phyloP scores from a whole-genome alignment of 164 flowering plant species.

The Vitis riparia region DNA sequence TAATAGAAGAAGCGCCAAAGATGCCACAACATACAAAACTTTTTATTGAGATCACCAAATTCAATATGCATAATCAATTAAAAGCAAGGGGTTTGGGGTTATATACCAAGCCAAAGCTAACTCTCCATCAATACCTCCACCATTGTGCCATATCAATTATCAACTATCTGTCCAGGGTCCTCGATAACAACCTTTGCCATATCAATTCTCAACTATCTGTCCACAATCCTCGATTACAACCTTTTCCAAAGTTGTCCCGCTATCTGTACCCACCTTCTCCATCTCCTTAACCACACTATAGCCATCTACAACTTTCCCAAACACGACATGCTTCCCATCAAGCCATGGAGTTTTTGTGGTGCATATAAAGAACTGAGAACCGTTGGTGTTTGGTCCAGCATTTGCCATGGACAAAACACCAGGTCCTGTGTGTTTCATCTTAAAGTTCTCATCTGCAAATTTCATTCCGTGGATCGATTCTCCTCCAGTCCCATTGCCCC shows the following conservation, averaged over 20 bases:
- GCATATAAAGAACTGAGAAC: constrained; percentile 83
- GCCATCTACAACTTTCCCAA: constrained; percentile 75
- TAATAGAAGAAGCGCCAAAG: too few relatives aligned
- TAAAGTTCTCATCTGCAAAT: constrained; percentile 80
- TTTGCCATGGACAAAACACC: constrained; percentile 83
- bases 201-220: constrained; percentile 39
- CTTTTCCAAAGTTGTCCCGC: constrained; percentile 32
- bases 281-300: constrained; percentile 52
- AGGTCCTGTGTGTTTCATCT: constrained; percentile 57
- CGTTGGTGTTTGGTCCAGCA: constrained; percentile 75
- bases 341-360: constrained; percentile 70
- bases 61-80: too few relatives aligned
- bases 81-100: too few relatives aligned
- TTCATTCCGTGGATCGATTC: constrained; percentile 73
- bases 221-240: constrained; percentile 75
- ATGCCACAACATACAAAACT: too few relatives aligned
- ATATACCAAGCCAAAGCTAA: too few relatives aligned
- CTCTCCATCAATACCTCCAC: too few relatives aligned
- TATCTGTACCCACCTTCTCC: constrained; percentile 55
- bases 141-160: constrained; percentile 10
- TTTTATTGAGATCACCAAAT: too few relatives aligned
- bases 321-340: constrained; percentile 84
- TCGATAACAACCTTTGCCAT: constrained; percentile 46
- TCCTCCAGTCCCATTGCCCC: constrained; percentile 78
- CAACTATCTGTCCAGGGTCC: constrained; percentile 60